Percentiles rank a stretch among this genome's conserved stretches.
These are phyloP conservation scores for Fusarium sp. DNA, from an alignment of 2,329 filamentous ascomycete species.

Conservation along the genomic window DNA sequence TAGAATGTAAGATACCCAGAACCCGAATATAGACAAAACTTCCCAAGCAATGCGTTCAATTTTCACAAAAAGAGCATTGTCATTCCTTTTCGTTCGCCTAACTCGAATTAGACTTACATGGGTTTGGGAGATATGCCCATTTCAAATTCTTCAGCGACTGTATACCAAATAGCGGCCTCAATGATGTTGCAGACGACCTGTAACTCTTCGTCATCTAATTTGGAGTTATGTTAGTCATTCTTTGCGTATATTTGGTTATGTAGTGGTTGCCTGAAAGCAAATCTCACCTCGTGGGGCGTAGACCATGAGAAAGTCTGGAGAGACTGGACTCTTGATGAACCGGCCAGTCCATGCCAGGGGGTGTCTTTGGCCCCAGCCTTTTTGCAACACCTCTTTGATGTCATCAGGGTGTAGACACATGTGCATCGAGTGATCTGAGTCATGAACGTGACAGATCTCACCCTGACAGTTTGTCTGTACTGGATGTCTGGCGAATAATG, in stretches of 20 bases:
- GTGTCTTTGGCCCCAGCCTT: conserved; percentile 82
- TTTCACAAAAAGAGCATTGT: neutral
- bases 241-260: neutral
- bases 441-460: conserved; percentile 86
- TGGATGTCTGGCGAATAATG: conserved; percentile 75
- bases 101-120: conserved; percentile 9
- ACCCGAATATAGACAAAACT: conserved; percentile 16
- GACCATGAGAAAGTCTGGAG: conserved; percentile 80
- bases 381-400: conserved; percentile 75
- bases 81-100: neutral
- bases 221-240: conserved; percentile 6
- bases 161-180: conserved; percentile 78
- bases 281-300: conserved; percentile 76
- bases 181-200: conserved; percentile 75
- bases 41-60: conserved; percentile 3
- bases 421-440: conserved; percentile 80
- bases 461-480: conserved; percentile 78
- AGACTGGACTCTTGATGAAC: conserved; percentile 72
- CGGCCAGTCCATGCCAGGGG: conserved; percentile 74
- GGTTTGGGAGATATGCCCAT: conserved; percentile 42
- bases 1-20: conserved; percentile 46
- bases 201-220: conserved; percentile 71
- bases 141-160: conserved; percentile 58
- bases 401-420: conserved; percentile 84
- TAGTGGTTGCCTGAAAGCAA: conserved; percentile 14